Conservation (phyloP, 306 rosid genomes). For the Glycine latifolia region DNA sequence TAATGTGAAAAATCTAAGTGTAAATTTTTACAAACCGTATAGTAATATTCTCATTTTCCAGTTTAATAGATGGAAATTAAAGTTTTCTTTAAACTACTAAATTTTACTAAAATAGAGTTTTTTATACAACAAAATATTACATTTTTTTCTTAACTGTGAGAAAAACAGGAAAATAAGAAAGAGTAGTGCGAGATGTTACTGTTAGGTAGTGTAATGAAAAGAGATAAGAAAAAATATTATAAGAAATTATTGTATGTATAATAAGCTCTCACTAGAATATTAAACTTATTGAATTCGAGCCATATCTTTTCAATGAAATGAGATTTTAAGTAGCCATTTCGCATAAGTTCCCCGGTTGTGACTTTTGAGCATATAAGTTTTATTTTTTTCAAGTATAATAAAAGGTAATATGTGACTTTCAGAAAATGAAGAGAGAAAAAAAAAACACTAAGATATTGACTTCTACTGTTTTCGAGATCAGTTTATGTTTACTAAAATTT, state of each 20-base stretch:
- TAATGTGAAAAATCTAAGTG: not conserved
- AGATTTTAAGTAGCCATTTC: not conserved
- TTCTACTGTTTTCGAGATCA: not conserved
- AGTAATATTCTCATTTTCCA: not conserved
- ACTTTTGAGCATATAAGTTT: not conserved
- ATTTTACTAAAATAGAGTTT: too few relatives aligned
- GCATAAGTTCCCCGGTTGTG: not conserved
- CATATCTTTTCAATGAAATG: not conserved
- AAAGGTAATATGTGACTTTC: not conserved
- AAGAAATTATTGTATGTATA: not conserved
- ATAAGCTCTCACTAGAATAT: not conserved
- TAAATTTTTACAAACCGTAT: not conserved
- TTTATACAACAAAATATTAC: too few relatives aligned
- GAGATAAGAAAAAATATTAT: too few relatives aligned
- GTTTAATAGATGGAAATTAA: too few relatives aligned
- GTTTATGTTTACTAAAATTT: too few relatives aligned
- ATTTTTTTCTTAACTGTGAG: not conserved
- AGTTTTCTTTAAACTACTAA: too few relatives aligned
- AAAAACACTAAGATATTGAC: not conserved
- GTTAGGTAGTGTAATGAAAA: too few relatives aligned
- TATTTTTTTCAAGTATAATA: too few relatives aligned
- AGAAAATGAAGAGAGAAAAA: not conserved
- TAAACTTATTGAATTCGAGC: not conserved
- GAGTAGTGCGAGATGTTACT: not conserved
- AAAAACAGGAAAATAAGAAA: not conserved